phyloP scores from a whole-genome alignment of 495 filamentous ascomycete species.

The Trichodelitschia bisporula region DNA sequence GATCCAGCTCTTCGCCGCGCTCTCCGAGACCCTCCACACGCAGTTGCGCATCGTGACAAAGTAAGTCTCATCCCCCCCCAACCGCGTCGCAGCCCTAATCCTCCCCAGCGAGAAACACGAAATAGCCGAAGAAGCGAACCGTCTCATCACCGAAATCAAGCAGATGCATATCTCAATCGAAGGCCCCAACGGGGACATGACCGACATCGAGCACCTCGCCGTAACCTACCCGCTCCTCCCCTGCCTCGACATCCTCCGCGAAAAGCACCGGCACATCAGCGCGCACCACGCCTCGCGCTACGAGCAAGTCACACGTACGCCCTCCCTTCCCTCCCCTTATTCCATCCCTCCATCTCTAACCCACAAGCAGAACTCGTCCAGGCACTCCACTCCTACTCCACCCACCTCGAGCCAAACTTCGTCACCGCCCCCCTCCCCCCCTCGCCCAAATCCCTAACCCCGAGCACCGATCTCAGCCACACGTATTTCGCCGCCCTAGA shows the following conservation, averaged over 20 bases:
- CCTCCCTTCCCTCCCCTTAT: background rate
- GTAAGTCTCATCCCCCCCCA: slow-evolving; percentile 16
- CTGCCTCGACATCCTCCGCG: slow-evolving; percentile 56
- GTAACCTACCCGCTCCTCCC: slow-evolving; percentile 57
- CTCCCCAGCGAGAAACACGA: slow-evolving; percentile 56
- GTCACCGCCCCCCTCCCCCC: slow-evolving; percentile 64
- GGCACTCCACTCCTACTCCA: slow-evolving; percentile 83
- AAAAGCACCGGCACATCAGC: slow-evolving; percentile 58
- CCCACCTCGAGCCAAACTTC: slow-evolving; percentile 72
- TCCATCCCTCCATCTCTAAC: slow-evolving; percentile 6
- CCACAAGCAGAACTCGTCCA: slow-evolving; percentile 49
- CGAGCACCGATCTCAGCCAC: slow-evolving; percentile 69
- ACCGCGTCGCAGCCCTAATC: background rate
- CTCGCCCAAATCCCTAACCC: slow-evolving; percentile 43
- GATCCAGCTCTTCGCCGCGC: slow-evolving; percentile 52
- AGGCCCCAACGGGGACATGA: slow-evolving; percentile 37
- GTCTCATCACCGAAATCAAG: slow-evolving; percentile 56
- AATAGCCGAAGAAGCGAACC: slow-evolving; percentile 66
- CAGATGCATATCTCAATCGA: slow-evolving; percentile 87
- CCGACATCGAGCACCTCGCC: slow-evolving; percentile 38
- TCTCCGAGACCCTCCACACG: slow-evolving; percentile 69
- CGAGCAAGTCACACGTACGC: slow-evolving; percentile 79
- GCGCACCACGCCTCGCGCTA: slow-evolving; percentile 71
- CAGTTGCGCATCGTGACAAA: slow-evolving; percentile 55
- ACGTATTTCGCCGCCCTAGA: slow-evolving; percentile 73